Conservation (phyloP, 192 early-diverging fungal genomes). For the Dissophora globulifera region DNA sequence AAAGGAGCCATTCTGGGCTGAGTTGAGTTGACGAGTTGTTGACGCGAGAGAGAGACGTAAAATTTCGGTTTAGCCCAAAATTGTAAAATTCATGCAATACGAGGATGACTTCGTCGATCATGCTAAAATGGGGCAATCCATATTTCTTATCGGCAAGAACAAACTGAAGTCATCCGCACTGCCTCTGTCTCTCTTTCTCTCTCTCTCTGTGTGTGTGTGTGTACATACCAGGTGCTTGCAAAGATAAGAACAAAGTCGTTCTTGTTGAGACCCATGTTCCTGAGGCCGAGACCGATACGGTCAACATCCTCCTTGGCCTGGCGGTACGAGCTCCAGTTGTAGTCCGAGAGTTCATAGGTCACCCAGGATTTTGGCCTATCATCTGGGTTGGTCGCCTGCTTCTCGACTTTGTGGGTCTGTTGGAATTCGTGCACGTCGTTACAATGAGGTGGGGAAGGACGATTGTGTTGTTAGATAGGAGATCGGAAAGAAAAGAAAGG, state of each 20-base stretch:
- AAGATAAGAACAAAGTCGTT: slow-evolving; percentile 66
- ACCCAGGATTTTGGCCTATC: slow-evolving; percentile 75
- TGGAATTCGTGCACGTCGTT: background rate
- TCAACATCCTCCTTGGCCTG: slow-evolving; percentile 64
- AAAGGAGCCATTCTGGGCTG: slow-evolving; percentile 47
- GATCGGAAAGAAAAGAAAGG: background rate
- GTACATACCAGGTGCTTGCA: slow-evolving; percentile 69
- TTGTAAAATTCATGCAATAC: background rate
- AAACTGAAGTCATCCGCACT: too few species aligned
- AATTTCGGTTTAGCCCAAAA: background rate
- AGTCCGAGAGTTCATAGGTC: slow-evolving; percentile 75
- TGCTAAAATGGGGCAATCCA: too few species aligned
- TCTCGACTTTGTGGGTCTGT: slow-evolving; percentile 43
- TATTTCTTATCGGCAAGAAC: too few species aligned
- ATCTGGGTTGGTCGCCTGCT: slow-evolving; percentile 25
- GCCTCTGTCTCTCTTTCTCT: too few species aligned
- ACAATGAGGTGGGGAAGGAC: background rate
- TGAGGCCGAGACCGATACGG: slow-evolving; percentile 75
- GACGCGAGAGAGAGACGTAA: background rate
- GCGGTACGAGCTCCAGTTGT: slow-evolving; percentile 79
- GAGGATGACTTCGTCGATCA: too few species aligned
- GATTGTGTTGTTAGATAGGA: too few species aligned
- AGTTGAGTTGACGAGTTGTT: background rate
- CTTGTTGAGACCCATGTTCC: slow-evolving; percentile 63
- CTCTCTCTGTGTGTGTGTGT: too few species aligned